Conservation (phyloP, 2,329 filamentous ascomycete genomes). For the Fusarium chaquense region DNA sequence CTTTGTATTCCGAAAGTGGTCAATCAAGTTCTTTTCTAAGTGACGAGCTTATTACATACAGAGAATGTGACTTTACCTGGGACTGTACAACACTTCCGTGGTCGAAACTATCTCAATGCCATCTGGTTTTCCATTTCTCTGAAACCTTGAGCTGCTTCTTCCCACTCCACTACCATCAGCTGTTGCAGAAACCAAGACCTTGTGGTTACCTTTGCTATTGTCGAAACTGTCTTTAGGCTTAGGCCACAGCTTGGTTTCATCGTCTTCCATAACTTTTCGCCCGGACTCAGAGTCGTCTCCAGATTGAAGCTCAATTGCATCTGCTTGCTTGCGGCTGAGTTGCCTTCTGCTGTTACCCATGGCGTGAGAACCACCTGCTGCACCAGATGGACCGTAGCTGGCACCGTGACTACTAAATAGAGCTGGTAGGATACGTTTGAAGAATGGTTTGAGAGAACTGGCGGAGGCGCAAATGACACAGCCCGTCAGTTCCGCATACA, state of each 20-base stretch:
- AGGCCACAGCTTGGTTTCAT: constrained; percentile 37
- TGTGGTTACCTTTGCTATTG: constrained; percentile 2
- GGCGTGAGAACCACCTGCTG: constrained; percentile 16
- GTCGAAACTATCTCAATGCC: constrained; percentile 37
- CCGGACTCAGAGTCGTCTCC: constrained; percentile 38
- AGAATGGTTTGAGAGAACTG: constrained; percentile 41
- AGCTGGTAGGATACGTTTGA: constrained; percentile 30
- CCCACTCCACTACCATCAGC: neutral
- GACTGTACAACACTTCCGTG: constrained; percentile 29
- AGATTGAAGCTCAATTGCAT: constrained; percentile 42
- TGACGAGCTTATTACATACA: neutral
- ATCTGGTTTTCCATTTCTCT: neutral
- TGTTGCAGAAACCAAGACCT: constrained; percentile 22
- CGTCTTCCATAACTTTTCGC: constrained; percentile 31
- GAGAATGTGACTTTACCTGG: constrained; percentile 7
- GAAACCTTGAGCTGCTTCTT: neutral
- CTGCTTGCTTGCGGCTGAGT: constrained; percentile 34
- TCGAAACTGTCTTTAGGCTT: constrained; percentile 13
- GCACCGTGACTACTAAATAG: constrained; percentile 23
- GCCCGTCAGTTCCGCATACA: constrained; percentile 44
- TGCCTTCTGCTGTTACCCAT: constrained; percentile 30
- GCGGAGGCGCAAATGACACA: constrained; percentile 44
- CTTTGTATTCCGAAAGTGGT: fast-evolving
- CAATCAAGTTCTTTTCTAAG: fast-evolving
- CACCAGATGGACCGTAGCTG: constrained; percentile 19